Evolutionary conservation across 495 filamentous ascomycete species (phyloP).

Genomic region (Bacidia gigantensis): DNA sequence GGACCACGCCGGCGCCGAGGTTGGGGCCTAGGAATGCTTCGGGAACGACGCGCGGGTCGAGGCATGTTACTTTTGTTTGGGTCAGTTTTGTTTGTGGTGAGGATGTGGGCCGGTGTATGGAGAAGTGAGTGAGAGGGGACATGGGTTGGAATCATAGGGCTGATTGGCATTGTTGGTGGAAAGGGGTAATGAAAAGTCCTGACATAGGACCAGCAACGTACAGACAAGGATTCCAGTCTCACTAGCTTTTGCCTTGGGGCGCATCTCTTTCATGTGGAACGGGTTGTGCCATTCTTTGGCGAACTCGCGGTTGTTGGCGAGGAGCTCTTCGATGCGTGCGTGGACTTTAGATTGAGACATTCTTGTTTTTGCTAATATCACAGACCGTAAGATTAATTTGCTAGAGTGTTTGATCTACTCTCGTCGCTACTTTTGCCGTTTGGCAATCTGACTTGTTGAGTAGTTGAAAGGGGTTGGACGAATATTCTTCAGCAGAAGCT

Average conservation of each 20-base stretch:
- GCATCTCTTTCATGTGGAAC: background rate
- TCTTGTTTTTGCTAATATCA: no score
- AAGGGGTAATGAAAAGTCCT: no score
- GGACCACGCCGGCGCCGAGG: background rate
- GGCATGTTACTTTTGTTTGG: constrained; percentile 2
- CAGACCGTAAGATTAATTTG: no score
- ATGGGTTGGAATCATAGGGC: background rate
- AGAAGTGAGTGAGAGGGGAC: background rate
- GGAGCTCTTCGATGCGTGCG: background rate
- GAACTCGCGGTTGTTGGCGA: background rate
- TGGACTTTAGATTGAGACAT: no score
- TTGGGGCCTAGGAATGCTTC: background rate
- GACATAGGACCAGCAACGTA: no score
- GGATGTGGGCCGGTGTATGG: background rate
- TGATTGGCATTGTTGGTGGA: no score
- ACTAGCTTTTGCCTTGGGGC: background rate
- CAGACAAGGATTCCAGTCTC: background rate
- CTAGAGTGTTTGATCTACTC: no score
- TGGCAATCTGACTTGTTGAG: no score
- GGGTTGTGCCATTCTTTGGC: background rate
- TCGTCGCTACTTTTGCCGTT: no score
- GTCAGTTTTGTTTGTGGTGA: constrained; percentile 25
- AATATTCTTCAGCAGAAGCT: no score
- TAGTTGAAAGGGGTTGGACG: no score
- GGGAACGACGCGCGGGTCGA: constrained; percentile 4